Percentiles rank a stretch among this genome's conserved stretches.
Evolutionary conservation across 2,329 filamentous ascomycete genomes (phyloP).

Genomic region (Sclerotinia borealis): DNA sequence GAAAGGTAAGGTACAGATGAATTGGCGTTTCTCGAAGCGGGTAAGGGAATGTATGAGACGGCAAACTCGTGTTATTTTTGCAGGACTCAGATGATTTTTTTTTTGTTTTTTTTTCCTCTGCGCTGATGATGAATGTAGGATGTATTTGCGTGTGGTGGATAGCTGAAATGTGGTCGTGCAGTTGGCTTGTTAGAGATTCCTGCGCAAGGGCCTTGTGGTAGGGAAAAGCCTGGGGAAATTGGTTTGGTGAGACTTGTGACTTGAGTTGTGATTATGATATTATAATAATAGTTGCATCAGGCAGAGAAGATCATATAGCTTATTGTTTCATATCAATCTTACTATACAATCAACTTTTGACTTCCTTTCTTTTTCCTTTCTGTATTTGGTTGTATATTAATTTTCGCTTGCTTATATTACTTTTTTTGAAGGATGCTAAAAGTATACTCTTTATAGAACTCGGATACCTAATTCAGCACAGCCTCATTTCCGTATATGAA

Average conservation of each 20-base stretch:
- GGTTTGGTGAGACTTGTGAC: background rate
- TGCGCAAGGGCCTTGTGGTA: conserved; percentile 5
- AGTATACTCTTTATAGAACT: background rate
- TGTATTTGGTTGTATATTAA: too few species aligned
- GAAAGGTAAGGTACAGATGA: conserved; percentile 1
- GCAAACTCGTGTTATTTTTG: background rate
- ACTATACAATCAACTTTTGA: background rate
- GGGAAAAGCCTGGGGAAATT: background rate
- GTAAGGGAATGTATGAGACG: background rate
- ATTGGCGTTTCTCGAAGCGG: background rate
- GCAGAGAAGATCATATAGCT: background rate
- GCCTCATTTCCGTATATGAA: background rate
- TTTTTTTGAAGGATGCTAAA: background rate
- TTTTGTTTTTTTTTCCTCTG: background rate
- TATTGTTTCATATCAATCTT: conserved; percentile 1
- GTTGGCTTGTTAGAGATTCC: conserved; percentile 5
- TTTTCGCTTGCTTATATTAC: background rate
- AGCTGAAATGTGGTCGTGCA: background rate
- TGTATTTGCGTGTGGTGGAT: background rate
- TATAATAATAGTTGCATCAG: background rate
- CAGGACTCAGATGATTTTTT: background rate
- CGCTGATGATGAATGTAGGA: background rate
- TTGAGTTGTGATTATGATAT: background rate
- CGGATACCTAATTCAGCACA: background rate
- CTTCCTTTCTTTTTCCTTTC: background rate